Conservation (phyloP, 768 basidiomycete genomes). For the Boletus barrowsii region DNA sequence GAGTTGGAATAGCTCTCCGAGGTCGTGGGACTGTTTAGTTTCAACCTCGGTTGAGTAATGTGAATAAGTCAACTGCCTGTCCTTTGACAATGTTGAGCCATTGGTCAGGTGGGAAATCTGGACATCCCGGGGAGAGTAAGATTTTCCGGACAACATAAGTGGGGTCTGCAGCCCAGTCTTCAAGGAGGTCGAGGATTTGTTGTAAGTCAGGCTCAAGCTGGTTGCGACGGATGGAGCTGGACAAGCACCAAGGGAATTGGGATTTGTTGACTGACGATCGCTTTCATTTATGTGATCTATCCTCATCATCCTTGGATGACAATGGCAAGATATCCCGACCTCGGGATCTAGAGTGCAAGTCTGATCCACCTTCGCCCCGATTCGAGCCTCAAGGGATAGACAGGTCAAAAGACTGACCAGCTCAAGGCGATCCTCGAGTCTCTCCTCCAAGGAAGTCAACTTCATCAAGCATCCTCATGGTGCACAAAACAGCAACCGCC, state of each 20-base stretch:
- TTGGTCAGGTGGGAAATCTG: constrained; percentile 1
- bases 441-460: no score
- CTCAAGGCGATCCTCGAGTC: no score
- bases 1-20: constrained; percentile 7
- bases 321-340: no score
- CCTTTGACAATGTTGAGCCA: constrained; percentile 12
- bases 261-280: no score
- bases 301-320: no score
- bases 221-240: background rate
- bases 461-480: no score
- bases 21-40: background rate
- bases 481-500: no score
- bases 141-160: background rate
- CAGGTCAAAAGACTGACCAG: no score
- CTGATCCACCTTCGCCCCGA: no score
- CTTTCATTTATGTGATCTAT: no score
- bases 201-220: background rate
- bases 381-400: no score
- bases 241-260: background rate
- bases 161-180: background rate
- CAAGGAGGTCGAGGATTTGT: background rate
- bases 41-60: background rate
- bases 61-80: background rate
- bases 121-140: background rate
- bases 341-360: no score